Evolutionary conservation across 2,329 filamentous ascomycete species (phyloP).

Genomic region (Aotearoamyces nothofagi): DNA sequence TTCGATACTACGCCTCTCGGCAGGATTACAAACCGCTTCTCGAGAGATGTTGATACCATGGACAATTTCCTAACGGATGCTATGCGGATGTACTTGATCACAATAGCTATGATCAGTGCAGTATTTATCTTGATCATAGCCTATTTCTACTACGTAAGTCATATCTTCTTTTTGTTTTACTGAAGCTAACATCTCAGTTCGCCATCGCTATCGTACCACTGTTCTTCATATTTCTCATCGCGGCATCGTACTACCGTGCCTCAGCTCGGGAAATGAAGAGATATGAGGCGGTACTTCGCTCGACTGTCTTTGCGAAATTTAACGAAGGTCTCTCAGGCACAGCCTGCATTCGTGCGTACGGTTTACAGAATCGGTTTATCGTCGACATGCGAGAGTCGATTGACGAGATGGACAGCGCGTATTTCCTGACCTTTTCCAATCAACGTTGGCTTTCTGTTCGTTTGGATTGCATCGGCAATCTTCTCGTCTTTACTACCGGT

Average conservation of each 20-base stretch:
- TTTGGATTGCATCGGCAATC: constrained; percentile 69
- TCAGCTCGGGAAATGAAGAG: constrained; percentile 75
- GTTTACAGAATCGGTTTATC: constrained; percentile 62
- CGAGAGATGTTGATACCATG: constrained; percentile 90
- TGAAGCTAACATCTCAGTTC: constrained; percentile 25
- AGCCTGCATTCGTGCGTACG: constrained; percentile 80
- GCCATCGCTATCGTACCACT: constrained; percentile 46
- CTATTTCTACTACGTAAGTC: constrained; percentile 62
- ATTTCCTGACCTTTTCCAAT: constrained; percentile 90
- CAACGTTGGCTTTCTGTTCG: constrained; percentile 85
- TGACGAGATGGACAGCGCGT: constrained; percentile 86
- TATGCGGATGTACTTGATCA: constrained; percentile 86
- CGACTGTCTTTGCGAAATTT: constrained; percentile 80
- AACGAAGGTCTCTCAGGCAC: constrained; percentile 75
- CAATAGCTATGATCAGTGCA: constrained; percentile 63
- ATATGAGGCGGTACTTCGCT: constrained; percentile 79
- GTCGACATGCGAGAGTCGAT: constrained; percentile 54
- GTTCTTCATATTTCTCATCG: constrained; percentile 42
- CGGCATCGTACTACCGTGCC: constrained; percentile 47
- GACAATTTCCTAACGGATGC: constrained; percentile 83
- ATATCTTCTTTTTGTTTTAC: not conserved
- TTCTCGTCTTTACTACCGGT: constrained; percentile 74
- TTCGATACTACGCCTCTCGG: constrained; percentile 95
- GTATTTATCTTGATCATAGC: constrained; percentile 85
- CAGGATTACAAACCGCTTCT: constrained; percentile 92